These are phyloP conservation scores for Pugionium dolabratum DNA, from an alignment of 345 rosid genomes.

Conservation along the genomic window DNA sequence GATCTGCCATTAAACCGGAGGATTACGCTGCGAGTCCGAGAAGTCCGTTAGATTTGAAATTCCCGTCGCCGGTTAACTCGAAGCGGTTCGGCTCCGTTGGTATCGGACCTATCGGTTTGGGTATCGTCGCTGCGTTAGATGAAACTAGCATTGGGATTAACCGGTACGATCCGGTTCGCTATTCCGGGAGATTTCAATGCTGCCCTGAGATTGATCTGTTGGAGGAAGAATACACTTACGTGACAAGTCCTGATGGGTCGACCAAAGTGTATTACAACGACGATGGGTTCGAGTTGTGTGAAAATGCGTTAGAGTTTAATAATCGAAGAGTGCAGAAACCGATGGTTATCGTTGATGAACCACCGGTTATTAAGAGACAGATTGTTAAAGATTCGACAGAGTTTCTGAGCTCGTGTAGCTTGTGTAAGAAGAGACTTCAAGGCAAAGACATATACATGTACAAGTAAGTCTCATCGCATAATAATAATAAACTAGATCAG, in stretches of 20 bases:
- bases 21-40: conserved; percentile 62
- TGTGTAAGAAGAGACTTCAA: conserved; percentile 63
- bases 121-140: conserved; percentile 75
- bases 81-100: conserved; percentile 53
- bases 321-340: conserved; percentile 5
- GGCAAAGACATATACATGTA: conserved; percentile 82
- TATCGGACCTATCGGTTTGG: conserved; percentile 52
- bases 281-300: conserved; percentile 39
- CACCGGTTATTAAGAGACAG: conserved; percentile 30
- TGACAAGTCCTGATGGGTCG: conserved; percentile 52
- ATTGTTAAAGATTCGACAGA: conserved; percentile 18
- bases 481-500: neutral
- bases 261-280: conserved; percentile 48
- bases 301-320: neutral
- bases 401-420: conserved; percentile 60
- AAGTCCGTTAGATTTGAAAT: conserved; percentile 61
- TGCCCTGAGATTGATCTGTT: conserved; percentile 46
- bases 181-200: conserved; percentile 40
- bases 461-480: conserved; percentile 46
- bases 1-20: conserved; percentile 38
- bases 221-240: conserved; percentile 65
- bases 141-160: conserved; percentile 27
- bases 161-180: conserved; percentile 42
- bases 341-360: conserved; percentile 24
- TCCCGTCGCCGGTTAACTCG: conserved; percentile 58